Base-by-base conservation (phyloP, 2,329 filamentous ascomycete genomes). In the Ascochyta viciae-villosae region DNA sequence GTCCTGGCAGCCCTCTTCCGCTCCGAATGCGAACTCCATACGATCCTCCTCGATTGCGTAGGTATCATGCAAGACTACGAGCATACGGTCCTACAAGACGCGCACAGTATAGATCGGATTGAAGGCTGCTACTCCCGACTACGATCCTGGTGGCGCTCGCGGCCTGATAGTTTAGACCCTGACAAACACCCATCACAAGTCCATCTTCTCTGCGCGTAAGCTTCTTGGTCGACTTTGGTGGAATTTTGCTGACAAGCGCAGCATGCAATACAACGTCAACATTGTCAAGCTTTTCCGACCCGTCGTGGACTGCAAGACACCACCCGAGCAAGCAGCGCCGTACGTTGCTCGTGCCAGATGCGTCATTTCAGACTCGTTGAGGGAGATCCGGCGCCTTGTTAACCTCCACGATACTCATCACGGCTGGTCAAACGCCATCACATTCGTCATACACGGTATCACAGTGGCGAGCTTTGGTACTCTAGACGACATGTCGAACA, bases 201-300 rank as follows among this genome's bases (percentile, higher is more conserved):
- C 13, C 65, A 73, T 43, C 52, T 73, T 3, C 62, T 72, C 10
- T 59, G 60, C 34, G 66, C 68, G 70, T 73, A 64, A 41, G 64
- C 58, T n/a, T 16, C 4, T 7, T 3, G 12, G 24, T 24, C 22
- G 19, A 19, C 19, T 19, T 41, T 15, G 12, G 4, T 2, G 6
- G 5, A 6, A 1, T 15, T 31, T n/a, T 34, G 22, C 58, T 71
- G 12, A 72, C 41, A 10, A 8, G 6, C 9, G 6, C 27, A 73
- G 69, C 7, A 67, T 72, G 62, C 60, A 64, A 41, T 68, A 71
- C 37, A 54, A 72, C 37, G 63, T 66, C 9, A 58, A 63, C n/a
- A 34, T 71, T 13, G 59, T 68, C 47, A 62, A 65, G 31, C 60
- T 73, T 0, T 66, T 69, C 31, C 65, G 65, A 34, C 64, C 71